Base-by-base conservation (phyloP, 176 grass and related monocot species). In the Triticum dicoccoides region DNA sequence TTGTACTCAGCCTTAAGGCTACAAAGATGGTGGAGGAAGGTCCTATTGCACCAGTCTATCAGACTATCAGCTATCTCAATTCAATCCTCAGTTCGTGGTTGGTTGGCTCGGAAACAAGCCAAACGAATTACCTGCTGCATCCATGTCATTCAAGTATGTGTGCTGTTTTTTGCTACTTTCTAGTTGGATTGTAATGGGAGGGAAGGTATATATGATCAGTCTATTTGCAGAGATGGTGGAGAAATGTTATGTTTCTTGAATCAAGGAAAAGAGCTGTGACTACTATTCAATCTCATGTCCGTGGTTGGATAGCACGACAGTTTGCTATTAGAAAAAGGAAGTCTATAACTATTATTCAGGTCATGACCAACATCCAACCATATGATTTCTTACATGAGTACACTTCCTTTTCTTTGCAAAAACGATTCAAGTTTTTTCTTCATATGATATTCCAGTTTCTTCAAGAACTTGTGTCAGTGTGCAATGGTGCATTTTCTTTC, bases 141-240 rank as follows among this genome's bases (percentile, higher is more conserved):
- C 69, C 65, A 23, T 14, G n/a, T 71, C 25, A 92, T 94, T 91
- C 92, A 94, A 80, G 92, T 92, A 90, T 58, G 85, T 75, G 18
- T 59, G 52, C 2, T 56, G 7, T 35, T 66, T 74, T 83, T 79
- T 12, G 13, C 18, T 66, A 38, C 13, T 42, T 72, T 88, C 41
- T 78, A 35, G 44, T 67, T 68, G 34, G 65, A 65, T 76, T 51
- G 10, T 83, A 69, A 14, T 14, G 34, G n/a, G 29, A 2, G 66
- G 10, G 9, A 14, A 65, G 62, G 10, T 62, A 78, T 6, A 69
- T 68, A 21, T 66, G 47, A 74, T 75, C 41, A 61, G 52, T 61
- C 73, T 52, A 88, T 90, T 85, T 90, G 86, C 85, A 95, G 90
- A 95, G 76, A 70, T 92, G 93, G 90, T 95, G 93, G 90, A 87